Percentiles rank a stretch among this genome's conserved stretches.
Evolutionary conservation across 495 filamentous ascomycete genomes (phyloP).

Genomic region (Aspergillus coremiiformis): DNA sequence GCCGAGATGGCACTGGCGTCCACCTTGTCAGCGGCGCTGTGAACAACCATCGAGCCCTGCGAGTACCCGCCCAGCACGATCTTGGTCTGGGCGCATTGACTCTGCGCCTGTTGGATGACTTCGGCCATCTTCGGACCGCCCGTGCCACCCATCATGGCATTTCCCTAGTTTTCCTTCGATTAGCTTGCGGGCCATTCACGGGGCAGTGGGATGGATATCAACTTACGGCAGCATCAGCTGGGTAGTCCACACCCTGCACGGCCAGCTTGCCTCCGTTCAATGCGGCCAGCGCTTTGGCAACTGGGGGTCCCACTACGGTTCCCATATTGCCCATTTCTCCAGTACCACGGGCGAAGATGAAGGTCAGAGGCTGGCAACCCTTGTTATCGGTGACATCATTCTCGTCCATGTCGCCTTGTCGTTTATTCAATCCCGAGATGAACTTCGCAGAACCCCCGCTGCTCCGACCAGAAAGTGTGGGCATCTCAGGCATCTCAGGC

Average conservation of each 20-base stretch:
- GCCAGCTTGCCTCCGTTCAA: slow-evolving; percentile 33
- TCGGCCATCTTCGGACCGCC: slow-evolving; percentile 43
- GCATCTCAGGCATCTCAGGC: no score
- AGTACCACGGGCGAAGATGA: slow-evolving; percentile 55
- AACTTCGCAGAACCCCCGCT: neutral
- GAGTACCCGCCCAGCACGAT: slow-evolving; percentile 56
- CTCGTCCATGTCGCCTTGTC: slow-evolving; percentile 23
- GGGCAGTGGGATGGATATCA: neutral
- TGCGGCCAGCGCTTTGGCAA: slow-evolving; percentile 40
- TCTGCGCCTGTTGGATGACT: slow-evolving; percentile 38
- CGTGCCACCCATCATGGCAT: slow-evolving; percentile 34
- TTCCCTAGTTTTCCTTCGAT: slow-evolving; percentile 29
- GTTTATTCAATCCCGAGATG: slow-evolving; percentile 1
- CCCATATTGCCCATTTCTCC: slow-evolving; percentile 51
- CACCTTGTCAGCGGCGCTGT: slow-evolving; percentile 39
- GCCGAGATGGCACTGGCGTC: slow-evolving; percentile 21
- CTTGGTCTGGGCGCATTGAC: slow-evolving; percentile 52
- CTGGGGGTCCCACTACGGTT: slow-evolving; percentile 47
- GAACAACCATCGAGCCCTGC: slow-evolving; percentile 47
- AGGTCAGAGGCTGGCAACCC: slow-evolving; percentile 41
- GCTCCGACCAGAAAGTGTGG: neutral
- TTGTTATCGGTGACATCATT: slow-evolving; percentile 38
- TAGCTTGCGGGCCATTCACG: neutral
- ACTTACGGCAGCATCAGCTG: slow-evolving; percentile 32
- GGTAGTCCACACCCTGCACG: slow-evolving; percentile 53